Base-by-base conservation (phyloP, 371 early-diverging fungal species). In the Mortierella sp. region DNA sequence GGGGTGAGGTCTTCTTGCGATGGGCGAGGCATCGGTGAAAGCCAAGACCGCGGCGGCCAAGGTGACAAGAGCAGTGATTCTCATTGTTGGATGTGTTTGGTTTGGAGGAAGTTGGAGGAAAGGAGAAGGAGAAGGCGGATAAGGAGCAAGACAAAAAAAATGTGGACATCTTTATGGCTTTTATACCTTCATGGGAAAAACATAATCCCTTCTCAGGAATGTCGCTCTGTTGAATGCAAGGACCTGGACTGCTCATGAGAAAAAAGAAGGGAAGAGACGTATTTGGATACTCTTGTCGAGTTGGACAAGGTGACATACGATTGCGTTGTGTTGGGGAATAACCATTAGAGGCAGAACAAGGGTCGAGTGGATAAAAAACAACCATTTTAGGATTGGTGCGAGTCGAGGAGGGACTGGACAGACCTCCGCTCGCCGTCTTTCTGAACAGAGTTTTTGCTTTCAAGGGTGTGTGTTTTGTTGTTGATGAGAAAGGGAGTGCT, bases 1-100 rank as follows among this genome's bases (percentile, higher is more conserved):
- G 7, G 16, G 51, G 18, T n/a, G 60, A 12, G 55, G 73, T 18
- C 77, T 74, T 49, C 77, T 51, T 54, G 72, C 58, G 70, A 49
- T 54, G 56, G 77, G 54, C 60, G 83, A 77, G 63, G 80, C 60
- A 54, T 75, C 80, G 4, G 77, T 70, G 29, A 77, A 68, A 24
- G 74, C 68, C 29, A 77, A 55, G 56, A 80, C 21, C 60, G 77
- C 80, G n/a, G 83, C 77, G 35, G 71, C 79, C 48, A 75, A 77
- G 70, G 80, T 44, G 21, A 80, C 74, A 49, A 83, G 49, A 29
- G 80, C 60, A 32, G 77, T 75, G 51, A 75, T 75, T 65, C 77
- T 75, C 68, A 75, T 83, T 80, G 75, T 77, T 21, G 3, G 3
- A 11, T 16, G 18, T 44, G 32, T 32, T 18, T 5, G 35, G 35